Conservation (phyloP, 192 early-diverging fungal species). For the Podila verticillata region DNA sequence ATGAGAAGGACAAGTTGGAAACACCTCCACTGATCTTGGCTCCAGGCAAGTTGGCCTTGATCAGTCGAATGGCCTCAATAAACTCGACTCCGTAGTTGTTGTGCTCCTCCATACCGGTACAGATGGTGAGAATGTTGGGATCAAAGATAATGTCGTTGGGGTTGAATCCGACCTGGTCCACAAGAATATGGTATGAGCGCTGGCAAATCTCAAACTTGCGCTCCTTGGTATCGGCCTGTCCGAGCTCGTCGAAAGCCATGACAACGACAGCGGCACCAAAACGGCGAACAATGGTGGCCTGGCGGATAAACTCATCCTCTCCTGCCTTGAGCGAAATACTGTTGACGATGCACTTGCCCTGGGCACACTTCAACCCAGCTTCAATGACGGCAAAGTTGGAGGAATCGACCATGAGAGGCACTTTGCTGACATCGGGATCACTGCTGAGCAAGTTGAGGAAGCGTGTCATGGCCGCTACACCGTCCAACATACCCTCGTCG, state of each 20-base stretch:
- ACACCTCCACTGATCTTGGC: slow-evolving; percentile 97
- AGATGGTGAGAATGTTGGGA: slow-evolving; percentile 96
- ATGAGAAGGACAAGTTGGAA: slow-evolving; percentile 97
- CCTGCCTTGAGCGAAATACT: slow-evolving; percentile 97
- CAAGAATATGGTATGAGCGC: slow-evolving; percentile 90
- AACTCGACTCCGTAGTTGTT: slow-evolving; percentile 97
- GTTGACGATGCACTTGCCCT: slow-evolving; percentile 99
- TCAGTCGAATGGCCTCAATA: slow-evolving; percentile 76
- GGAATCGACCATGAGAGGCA: slow-evolving; percentile 95
- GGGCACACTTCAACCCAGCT: slow-evolving; percentile 94
- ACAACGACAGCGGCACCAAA: slow-evolving; percentile 96
- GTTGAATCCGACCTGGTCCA: slow-evolving; percentile 85
- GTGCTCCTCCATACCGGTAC: slow-evolving; percentile 97
- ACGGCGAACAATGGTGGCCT: slow-evolving; percentile 86
- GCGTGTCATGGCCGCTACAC: slow-evolving; percentile 91
- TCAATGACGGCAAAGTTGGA: slow-evolving; percentile 98
- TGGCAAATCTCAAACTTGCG: slow-evolving; percentile 92
- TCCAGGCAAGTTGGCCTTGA: slow-evolving; percentile 85
- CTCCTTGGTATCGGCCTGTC: slow-evolving; percentile 86
- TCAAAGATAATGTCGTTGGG: slow-evolving; percentile 88
- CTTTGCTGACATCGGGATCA: slow-evolving; percentile 86
- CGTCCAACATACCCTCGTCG: slow-evolving; percentile 97
- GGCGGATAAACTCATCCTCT: slow-evolving; percentile 90
- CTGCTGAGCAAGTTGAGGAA: slow-evolving; percentile 95
- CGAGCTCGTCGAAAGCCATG: slow-evolving; percentile 97